phyloP scores from a whole-genome alignment of 2,329 filamentous ascomycete species.

The Dactylellina parvicollis region DNA sequence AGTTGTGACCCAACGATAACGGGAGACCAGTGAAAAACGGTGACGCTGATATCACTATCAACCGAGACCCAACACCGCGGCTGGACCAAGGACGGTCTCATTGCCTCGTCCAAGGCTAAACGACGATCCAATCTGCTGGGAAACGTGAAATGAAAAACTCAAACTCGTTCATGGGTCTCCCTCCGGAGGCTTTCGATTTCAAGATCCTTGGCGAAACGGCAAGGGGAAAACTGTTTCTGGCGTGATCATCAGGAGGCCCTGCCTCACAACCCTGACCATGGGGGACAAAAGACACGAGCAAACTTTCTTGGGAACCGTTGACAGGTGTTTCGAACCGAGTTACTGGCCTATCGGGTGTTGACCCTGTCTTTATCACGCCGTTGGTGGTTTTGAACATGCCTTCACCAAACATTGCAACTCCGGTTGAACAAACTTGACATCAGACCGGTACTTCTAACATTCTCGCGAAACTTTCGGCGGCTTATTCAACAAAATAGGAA shows the following conservation, averaged over 20 bases:
- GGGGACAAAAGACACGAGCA: neutral
- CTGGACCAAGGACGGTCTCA: conserved; percentile 21
- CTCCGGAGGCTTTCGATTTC: neutral
- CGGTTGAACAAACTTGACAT: too few species aligned
- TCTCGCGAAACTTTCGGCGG: neutral
- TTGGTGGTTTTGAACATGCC: neutral
- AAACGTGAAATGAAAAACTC: conserved; percentile 17
- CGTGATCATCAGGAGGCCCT: conserved; percentile 19
- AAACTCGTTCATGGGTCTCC: neutral
- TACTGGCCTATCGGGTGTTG: conserved; percentile 11
- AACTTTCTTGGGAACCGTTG: conserved; percentile 12
- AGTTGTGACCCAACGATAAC: neutral
- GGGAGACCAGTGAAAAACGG: neutral
- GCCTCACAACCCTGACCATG: neutral
- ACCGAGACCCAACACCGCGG: conserved; percentile 39
- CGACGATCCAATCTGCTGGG: conserved; percentile 42
- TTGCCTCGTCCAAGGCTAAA: conserved; percentile 5
- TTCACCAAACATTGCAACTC: neutral
- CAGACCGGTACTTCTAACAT: too few species aligned
- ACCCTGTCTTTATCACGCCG: conserved; percentile 7
- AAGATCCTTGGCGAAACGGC: conserved; percentile 30
- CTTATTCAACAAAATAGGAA: conserved; percentile 3
- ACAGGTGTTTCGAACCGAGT: conserved; percentile 38
- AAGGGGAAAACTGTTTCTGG: conserved; percentile 14
- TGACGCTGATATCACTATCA: conserved; percentile 28